Evolutionary conservation across 768 basidiomycete genomes (phyloP).

Genomic region (Hygrophoropsis aurantiaca): DNA sequence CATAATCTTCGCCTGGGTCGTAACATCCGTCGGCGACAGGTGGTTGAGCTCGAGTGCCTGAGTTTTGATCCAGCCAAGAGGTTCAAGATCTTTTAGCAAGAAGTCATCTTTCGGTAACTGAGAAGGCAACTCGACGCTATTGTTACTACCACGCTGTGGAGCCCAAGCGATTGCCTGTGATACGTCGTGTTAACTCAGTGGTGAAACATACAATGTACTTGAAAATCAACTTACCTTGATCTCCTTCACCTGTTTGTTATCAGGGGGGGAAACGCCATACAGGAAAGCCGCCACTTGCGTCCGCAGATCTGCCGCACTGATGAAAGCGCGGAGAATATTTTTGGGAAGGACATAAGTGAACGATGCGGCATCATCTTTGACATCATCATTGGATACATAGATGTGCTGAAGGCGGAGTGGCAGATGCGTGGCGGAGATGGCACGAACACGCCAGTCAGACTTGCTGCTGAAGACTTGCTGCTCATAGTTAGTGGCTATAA

Average conservation of each 20-base stretch:
- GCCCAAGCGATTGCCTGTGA: constrained; percentile 85
- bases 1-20: constrained; percentile 96
- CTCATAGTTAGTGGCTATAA: constrained; percentile 89
- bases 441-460: constrained; percentile 99
- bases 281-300: constrained; percentile 95
- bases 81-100: constrained; percentile 92
- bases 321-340: constrained; percentile 93
- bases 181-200: constrained; percentile 1
- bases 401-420: constrained; percentile 96
- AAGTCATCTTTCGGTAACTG: constrained; percentile 94
- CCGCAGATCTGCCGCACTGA: constrained; percentile 89
- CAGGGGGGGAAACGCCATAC: constrained; percentile 89
- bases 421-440: constrained; percentile 95
- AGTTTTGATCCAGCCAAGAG: constrained; percentile 95
- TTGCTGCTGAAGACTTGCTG: constrained; percentile 99
- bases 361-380: constrained; percentile 94
- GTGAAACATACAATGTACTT: not conserved
- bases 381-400: constrained; percentile 98
- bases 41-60: constrained; percentile 92
- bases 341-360: constrained; percentile 97
- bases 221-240: constrained; percentile 77
- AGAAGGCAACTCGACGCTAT: constrained; percentile 85
- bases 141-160: constrained; percentile 97
- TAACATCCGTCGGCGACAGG: constrained; percentile 89
- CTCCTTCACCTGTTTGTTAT: constrained; percentile 98